These are phyloP conservation scores for Penicillium sp. DNA, from an alignment of 2,329 filamentous ascomycete genomes.

Conservation along the genomic window DNA sequence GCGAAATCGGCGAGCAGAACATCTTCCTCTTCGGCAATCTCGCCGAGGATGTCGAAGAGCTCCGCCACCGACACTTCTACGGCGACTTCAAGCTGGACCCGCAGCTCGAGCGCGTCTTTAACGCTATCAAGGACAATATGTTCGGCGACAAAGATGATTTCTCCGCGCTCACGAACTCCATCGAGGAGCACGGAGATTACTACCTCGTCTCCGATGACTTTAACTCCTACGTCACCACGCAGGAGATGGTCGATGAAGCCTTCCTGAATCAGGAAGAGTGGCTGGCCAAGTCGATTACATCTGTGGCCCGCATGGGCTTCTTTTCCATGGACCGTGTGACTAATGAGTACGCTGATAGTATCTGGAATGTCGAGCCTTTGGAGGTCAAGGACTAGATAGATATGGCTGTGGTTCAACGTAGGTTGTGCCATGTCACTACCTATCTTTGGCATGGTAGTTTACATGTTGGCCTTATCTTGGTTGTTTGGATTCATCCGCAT, in stretches of 20 bases:
- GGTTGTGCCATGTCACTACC: neutral
- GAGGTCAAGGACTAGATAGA: slow-evolving; percentile 40
- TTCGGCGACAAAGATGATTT: slow-evolving; percentile 82
- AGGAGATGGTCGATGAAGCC: slow-evolving; percentile 83
- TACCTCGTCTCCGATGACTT: slow-evolving; percentile 98
- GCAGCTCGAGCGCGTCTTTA: slow-evolving; percentile 76
- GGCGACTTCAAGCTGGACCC: slow-evolving; percentile 74
- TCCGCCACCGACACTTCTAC: slow-evolving; percentile 87
- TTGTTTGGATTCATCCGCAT: neutral
- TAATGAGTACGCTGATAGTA: slow-evolving; percentile 92
- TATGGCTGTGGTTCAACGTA: neutral
- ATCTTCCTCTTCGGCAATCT: slow-evolving; percentile 98
- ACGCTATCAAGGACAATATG: slow-evolving; percentile 71
- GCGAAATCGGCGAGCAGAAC: slow-evolving; percentile 93
- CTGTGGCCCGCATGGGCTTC: slow-evolving; percentile 93
- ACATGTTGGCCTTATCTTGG: neutral
- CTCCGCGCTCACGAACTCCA: slow-evolving; percentile 76
- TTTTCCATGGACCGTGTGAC: slow-evolving; percentile 95
- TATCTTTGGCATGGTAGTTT: neutral
- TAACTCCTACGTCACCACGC: slow-evolving; percentile 88
- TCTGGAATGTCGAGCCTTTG: slow-evolving; percentile 94
- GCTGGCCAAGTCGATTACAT: slow-evolving; percentile 84
- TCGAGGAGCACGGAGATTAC: slow-evolving; percentile 92
- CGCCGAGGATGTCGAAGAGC: slow-evolving; percentile 92
- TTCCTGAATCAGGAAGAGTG: slow-evolving; percentile 92